phyloP scores from a whole-genome alignment of 2,329 filamentous ascomycete species.

The Sporothrix brasiliensis region DNA sequence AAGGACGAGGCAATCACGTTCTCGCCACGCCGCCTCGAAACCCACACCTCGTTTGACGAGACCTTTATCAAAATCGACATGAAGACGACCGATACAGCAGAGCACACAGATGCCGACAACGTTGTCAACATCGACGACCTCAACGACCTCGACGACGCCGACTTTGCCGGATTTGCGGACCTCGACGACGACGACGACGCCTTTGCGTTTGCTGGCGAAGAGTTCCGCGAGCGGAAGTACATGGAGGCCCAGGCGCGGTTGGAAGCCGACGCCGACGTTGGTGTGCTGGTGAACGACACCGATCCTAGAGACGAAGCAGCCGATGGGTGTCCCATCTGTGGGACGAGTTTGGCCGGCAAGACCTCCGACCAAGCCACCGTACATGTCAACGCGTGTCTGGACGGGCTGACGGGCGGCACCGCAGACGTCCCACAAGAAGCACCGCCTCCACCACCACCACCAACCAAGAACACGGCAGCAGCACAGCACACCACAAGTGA shows the following conservation, averaged over 20 bases:
- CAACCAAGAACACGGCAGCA: constrained; percentile 1
- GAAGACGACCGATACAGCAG: not conserved
- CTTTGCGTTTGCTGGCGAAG: constrained; percentile 47
- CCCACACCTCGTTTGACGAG: constrained; percentile 29
- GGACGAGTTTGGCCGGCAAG: constrained; percentile 61
- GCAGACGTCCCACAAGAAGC: not conserved
- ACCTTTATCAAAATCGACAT: constrained; percentile 8
- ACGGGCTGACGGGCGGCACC: constrained; percentile 51
- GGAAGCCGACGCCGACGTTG: constrained; percentile 55
- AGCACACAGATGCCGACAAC: constrained; percentile 10
- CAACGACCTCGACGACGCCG: constrained; percentile 40
- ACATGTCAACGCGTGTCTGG: constrained; percentile 92
- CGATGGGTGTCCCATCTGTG: constrained; percentile 76
- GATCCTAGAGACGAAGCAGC: constrained; percentile 39
- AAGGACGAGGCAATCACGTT: not conserved
- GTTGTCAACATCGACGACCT: constrained; percentile 36
- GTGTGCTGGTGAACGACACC: constrained; percentile 42
- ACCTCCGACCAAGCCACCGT: constrained; percentile 69
- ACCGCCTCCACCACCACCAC: not conserved
- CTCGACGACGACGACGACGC: constrained; percentile 55
- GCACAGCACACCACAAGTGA: not conserved
- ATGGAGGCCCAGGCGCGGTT: constrained; percentile 75
- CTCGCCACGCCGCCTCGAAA: constrained; percentile 8
- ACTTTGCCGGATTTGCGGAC: constrained; percentile 55
- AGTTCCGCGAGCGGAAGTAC: constrained; percentile 64